Conservation (phyloP, 257 asterid species). For the Pogostemon cablin region DNA sequence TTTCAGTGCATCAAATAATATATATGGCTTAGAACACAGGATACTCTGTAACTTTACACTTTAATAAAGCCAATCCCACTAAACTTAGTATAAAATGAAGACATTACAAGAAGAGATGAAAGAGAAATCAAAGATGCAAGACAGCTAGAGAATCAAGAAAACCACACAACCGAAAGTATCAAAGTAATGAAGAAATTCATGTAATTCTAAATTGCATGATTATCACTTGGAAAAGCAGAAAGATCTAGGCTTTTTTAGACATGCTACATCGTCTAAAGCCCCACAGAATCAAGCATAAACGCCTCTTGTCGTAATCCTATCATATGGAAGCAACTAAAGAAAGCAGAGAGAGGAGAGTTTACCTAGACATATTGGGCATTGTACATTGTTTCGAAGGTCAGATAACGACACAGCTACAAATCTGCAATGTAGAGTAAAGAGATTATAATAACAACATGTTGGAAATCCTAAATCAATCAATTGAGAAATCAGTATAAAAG, state of each 20-base stretch:
- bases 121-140: no score
- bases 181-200: no score
- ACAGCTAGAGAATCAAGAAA: not conserved
- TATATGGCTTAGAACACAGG: no score
- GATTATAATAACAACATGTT: not conserved
- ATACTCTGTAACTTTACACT: no score
- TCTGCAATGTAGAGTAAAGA: not conserved
- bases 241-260: not conserved
- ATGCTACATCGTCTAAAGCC: not conserved
- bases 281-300: not conserved
- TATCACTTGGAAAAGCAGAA: not conserved
- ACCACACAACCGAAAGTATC: not conserved
- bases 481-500: not conserved
- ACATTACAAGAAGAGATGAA: no score
- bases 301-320: not conserved
- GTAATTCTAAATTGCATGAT: no score
- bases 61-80: no score
- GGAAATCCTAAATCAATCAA: not conserved
- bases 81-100: no score
- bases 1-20: no score
- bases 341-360: not conserved
- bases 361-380: slow-evolving; percentile 46
- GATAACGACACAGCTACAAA: not conserved
- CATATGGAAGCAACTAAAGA: not conserved
- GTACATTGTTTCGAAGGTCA: slow-evolving; percentile 14